Evolutionary conservation across 2,329 filamentous ascomycete genomes (phyloP), one percentile per base, ranked within the genome.

Genomic region (Fusarium penzigii): DNA sequence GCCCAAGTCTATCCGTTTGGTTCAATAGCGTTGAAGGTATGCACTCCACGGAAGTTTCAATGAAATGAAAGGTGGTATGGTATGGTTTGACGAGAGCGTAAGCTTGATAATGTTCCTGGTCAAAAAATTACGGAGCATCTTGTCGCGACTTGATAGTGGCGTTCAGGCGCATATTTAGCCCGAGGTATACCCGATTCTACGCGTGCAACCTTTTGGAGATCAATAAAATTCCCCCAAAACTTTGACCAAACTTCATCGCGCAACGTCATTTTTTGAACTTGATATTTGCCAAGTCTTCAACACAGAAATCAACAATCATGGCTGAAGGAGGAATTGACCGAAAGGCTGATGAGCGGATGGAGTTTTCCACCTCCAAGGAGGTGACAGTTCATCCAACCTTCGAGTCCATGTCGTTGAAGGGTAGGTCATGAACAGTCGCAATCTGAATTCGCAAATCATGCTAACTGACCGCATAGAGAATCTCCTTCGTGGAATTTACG

Each of bases 321-420:
- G 91, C 92, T 59, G 93, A 97, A 75, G 86, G 83, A 63, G 82
- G 82, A 58, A 86, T 97, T 71, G 93, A 99, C 76, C 88, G 90
- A 77, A 92, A 92, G 78, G 86, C 87, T 60, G 94, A 97, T 74
- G 92, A 96, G 81, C 87, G 90, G 75, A 96, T 97, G 87, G 93
- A 97, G 79, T 97, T 99, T 75, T 89, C 88, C 61, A 99, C 94
- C 72, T 97, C 93, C 59, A 97, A 96, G 78, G 94, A 97, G 81
- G 93, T 97, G 55, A 94, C 89, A 2, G 94, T 94, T 52, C 91
- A 93, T 67, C 92, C 92, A 42, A 96, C 92, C 48, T 94, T 96
- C 71, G 90, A 95, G 78, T 89, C 90, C 56, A 96, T 97, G 93
- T 92, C 95, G 65, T 74, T 99, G 72, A 99, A 99, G 78, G 84